phyloP scores from a whole-genome alignment of 805 yeast species.

The Monosporozyma aquatica region DNA sequence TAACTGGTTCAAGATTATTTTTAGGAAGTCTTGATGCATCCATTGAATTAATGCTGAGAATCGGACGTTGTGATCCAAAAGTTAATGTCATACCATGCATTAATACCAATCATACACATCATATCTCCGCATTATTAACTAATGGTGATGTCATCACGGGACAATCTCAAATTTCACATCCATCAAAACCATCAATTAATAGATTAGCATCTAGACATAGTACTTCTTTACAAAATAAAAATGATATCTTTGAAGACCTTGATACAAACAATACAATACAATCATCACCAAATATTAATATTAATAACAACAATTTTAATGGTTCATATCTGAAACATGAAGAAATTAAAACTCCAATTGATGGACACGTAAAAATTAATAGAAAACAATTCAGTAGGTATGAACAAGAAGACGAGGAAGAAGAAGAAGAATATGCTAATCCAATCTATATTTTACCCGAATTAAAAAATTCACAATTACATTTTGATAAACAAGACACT shows the following conservation, averaged over 20 bases:
- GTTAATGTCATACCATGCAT: conserved; percentile 67
- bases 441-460: conserved; percentile 53
- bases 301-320: background rate
- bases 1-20: conserved; percentile 73
- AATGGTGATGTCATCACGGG: conserved; percentile 76
- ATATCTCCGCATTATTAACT: conserved; percentile 64
- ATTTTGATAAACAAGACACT: conserved; percentile 49
- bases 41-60: conserved; percentile 60
- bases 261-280: background rate
- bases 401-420: conserved; percentile 31
- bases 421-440: conserved; percentile 55
- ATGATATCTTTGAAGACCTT: conserved; percentile 1
- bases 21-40: conserved; percentile 81
- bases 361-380: background rate
- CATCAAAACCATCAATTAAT: conserved; percentile 29
- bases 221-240: conserved; percentile 1
- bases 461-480: conserved; percentile 61
- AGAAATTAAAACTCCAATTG: background rate
- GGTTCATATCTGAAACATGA: background rate
- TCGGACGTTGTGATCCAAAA: conserved; percentile 38
- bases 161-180: conserved; percentile 90
- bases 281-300: background rate
- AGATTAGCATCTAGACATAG: conserved; percentile 4
- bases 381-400: conserved; percentile 12
- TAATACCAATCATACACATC: conserved; percentile 77